Base-by-base conservation (phyloP, 2,329 filamentous ascomycete genomes). In the Cercospora janseana region DNA sequence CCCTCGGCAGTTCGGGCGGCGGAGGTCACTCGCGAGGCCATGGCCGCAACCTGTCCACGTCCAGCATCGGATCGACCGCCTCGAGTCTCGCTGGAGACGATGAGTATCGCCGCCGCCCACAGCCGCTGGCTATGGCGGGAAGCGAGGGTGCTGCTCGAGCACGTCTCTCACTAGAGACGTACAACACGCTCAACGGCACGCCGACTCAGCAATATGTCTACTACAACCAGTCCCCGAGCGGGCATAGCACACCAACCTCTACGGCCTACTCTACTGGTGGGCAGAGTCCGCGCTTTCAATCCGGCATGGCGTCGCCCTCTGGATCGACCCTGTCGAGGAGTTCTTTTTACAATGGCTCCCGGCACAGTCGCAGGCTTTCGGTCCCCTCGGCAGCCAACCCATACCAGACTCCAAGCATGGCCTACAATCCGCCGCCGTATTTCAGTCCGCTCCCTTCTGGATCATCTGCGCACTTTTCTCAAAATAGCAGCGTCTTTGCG, bases 191-290 rank as follows among this genome's bases (percentile, higher is more conserved):
- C 3, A 79, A 81, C 52, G 81, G 79, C 46, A 80, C 79, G 31
- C 79, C 81, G 13, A 83, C 85, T 9, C 76, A 78, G 50, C 79
- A 82, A 45, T 86, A 85, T 60, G 73, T 77, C n/a, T 75, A 74
- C 28, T 86, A 86, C 60, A 79, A 83, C 20, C 78, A 83, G 5
- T 87, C 88, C 3, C 85, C 87, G 0, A 82, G 80, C 52, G 87
- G 87, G 27, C 87, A 86, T 57, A 87, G 85, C 63, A 95, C 90
- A 3, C 89, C 90, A 2, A 90, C 87, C 0, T 92, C 90, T 1
- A 83, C 87, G 8, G 88, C 87, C 0, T 94, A 89, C 61, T 89
- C 89, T 0, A 84, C 82, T 1, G 85, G 82, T 0, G 83, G 84
- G 45, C 85, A 81, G 54, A 95, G 89, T 65, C 89, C 90, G 4